Percentiles rank a stretch among this genome's conserved stretches.
Evolutionary conservation across 2,329 filamentous ascomycete species (phyloP).

Genomic region (Arthrobotrys musiformis): DNA sequence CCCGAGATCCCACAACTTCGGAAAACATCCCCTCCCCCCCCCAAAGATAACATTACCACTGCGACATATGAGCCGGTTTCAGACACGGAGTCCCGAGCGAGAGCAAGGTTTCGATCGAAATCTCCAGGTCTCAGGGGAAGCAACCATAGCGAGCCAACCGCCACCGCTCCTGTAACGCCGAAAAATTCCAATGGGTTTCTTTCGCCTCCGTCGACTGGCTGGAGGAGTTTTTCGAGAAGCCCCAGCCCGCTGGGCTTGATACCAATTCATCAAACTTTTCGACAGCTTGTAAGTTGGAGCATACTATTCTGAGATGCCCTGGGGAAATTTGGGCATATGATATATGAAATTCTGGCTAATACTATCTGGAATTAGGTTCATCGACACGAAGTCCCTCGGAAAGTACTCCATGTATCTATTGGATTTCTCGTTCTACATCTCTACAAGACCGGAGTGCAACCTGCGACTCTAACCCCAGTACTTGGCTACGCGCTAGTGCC

Average conservation of each 20-base stretch:
- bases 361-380: constrained; percentile 67
- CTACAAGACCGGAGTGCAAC: constrained; percentile 82
- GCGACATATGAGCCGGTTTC: constrained; percentile 12
- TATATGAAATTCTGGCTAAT: background rate
- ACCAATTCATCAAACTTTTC: constrained; percentile 91
- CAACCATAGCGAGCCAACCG: background rate
- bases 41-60: background rate
- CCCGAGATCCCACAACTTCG: constrained; percentile 36
- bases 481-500: constrained; percentile 83
- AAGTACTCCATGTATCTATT: constrained; percentile 92
- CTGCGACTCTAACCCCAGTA: constrained; percentile 81
- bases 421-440: constrained; percentile 91
- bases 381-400: constrained; percentile 95
- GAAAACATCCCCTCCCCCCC: constrained; percentile 46
- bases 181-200: constrained; percentile 31
- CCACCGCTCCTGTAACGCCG: background rate
- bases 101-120: constrained; percentile 50
- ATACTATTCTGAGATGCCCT: background rate
- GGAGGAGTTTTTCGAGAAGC: constrained; percentile 88
- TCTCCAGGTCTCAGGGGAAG: constrained; percentile 10
- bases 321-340: background rate
- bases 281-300: constrained; percentile 74
- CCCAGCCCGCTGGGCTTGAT: constrained; percentile 94
- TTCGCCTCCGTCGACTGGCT: constrained; percentile 65
- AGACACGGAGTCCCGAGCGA: constrained; percentile 40